Evolutionary conservation across 2,329 filamentous ascomycete species (phyloP), one percentile per base, ranked within the genome.

Genomic region (Cercospora sesami): DNA sequence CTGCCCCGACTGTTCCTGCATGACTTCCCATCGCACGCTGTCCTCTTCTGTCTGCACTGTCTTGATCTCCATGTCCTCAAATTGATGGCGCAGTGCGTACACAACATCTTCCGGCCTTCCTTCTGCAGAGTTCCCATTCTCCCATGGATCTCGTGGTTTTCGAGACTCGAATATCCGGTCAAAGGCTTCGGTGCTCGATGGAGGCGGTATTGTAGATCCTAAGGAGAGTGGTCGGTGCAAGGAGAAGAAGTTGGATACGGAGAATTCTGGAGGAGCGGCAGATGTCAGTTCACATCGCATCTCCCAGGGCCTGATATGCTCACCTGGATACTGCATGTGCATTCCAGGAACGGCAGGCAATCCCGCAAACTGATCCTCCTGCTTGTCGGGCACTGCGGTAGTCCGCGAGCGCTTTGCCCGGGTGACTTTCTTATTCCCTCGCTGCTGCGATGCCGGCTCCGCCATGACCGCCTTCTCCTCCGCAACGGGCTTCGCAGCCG

Each of bases 181-280:
- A 80, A 98, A 97, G 60, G 90, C 86, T 77, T 91, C 90, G 70
- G 90, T 85, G 63, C 87, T 89, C 57, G 93, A 86, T 21, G 86
- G 83, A 74, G 87, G 89, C 65, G 91, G 95, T 77, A 97, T 90
- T 73, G 90, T 90, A 74, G 90, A 89, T 60, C 90, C 93, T 72
- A 97, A 88, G 65, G 93, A 96, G 76, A 99, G 94, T 57, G 95
- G 95, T 69, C 95, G 90, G 81, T 99, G 93, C 73, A 96, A 90
- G 71, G 94, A 96, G 84, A 98, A 98, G 85, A 99, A 98, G 68
- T 91, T 91, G 7, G 94, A 95, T 57, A 97, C 85, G 71, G 91
- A 90, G 69, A 98, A 86, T 77, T 96, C 95, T 98, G 14, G 4
- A 58, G 16, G 9, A 30, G 30, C 18, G 68, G 28, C 53, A 26